Evolutionary conservation across 306 rosid genomes (phyloP), one percentile per base, ranked within the genome.

Genomic region (Herpetospermum pedunculosum): DNA sequence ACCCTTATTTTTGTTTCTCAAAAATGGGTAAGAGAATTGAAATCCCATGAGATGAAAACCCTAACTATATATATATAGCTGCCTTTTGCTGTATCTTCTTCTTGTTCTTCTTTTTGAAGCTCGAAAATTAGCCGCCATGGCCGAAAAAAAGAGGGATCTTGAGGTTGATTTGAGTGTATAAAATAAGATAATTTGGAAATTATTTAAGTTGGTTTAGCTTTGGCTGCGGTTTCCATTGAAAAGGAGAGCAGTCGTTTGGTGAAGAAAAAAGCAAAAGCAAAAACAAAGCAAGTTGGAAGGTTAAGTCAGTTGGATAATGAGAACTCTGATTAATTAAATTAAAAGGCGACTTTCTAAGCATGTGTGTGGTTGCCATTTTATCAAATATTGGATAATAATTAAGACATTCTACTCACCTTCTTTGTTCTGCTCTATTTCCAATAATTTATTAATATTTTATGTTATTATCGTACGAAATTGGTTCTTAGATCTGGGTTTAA

Each of bases 231-330:
- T 34, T 32, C 47, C 32, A 12, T 23, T 65, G 72, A 65, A 65
- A 65, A 37, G 15, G 48, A 37, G 30, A 37, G 30, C 21, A 18
- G 48, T 64, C 3, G 16, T 19, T 38, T 21, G 72, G 49, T 21
- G 50, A 62, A 35, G 28, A 23, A 38, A 65, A 7, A 65, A 65
- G 50, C 49, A 64, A 63, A 58, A 52, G 38, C n/a, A 58, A 58
- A n/a, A 55, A 19, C 62, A 25, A 54, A 25, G 72, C n/a, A 65
- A 65, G 72, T 65, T 65, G 72, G 35, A 18, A 40, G 72, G 49
- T 65, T 11, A 10, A 65, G 50, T 65, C 49, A 35, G 70, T 37
- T 58, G 44, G n/a, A 37, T 37, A n/a, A n/a, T 19, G 18, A 37
- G 0, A n/a, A 63, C 18, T 37, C 35, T 63, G 41, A 57, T 26